Conservation (phyloP, 192 early-diverging fungal genomes). For the Haplosporangium gracile region DNA sequence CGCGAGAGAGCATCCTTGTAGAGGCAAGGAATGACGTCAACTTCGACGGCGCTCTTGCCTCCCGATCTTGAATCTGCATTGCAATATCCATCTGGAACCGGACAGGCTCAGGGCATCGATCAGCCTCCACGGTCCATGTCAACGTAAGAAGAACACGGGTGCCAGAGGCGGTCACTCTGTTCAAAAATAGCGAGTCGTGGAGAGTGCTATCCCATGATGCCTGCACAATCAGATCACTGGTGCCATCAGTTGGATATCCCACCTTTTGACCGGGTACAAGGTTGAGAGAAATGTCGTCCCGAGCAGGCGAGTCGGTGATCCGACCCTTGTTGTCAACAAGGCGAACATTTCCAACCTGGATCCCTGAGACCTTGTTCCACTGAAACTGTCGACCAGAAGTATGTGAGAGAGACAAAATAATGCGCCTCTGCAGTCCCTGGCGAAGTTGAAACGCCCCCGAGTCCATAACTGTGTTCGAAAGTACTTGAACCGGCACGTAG, state of each 20-base stretch:
- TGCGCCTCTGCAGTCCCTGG: slow-evolving; percentile 82
- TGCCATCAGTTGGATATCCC: slow-evolving; percentile 70
- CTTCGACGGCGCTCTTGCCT: slow-evolving; percentile 59
- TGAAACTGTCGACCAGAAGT: slow-evolving; percentile 74
- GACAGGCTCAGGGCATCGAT: slow-evolving; percentile 69
- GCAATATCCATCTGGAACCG: slow-evolving; percentile 70
- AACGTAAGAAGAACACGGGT: slow-evolving; percentile 71
- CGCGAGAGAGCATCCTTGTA: slow-evolving; percentile 56
- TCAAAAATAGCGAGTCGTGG: slow-evolving; percentile 74
- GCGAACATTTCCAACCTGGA: slow-evolving; percentile 62
- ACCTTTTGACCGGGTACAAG: slow-evolving; percentile 63
- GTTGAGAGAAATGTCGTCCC: slow-evolving; percentile 65
- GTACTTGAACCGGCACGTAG: slow-evolving; percentile 70
- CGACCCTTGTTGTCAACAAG: slow-evolving; percentile 72
- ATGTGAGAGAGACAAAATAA: slow-evolving; percentile 74
- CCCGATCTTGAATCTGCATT: slow-evolving; percentile 71
- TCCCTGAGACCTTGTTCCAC: slow-evolving; percentile 61
- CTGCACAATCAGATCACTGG: slow-evolving; percentile 66
- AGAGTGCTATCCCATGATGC: slow-evolving; percentile 85
- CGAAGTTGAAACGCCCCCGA: slow-evolving; percentile 71
- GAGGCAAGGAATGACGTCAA: slow-evolving; percentile 57
- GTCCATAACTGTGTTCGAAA: slow-evolving; percentile 59
- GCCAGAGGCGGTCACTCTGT: slow-evolving; percentile 70
- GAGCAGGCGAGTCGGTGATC: slow-evolving; percentile 62
- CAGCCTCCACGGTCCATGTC: slow-evolving; percentile 67